phyloP scores from a whole-genome alignment of 768 basidiomycete species.

The Calocera viscosa region DNA sequence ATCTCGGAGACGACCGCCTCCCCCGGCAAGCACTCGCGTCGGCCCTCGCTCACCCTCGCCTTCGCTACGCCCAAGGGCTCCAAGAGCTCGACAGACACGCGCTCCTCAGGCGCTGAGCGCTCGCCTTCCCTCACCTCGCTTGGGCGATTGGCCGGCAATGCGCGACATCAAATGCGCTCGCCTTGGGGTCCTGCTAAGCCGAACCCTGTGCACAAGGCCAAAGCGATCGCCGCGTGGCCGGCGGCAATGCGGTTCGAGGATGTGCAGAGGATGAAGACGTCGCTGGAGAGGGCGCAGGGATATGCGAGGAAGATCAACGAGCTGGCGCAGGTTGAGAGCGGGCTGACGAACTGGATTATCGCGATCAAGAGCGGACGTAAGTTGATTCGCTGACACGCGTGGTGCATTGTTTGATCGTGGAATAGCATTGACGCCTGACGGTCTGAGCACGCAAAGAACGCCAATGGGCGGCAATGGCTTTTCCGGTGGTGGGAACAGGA shows the following conservation, averaged over 20 bases:
- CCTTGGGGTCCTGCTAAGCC: background rate
- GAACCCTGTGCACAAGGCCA: background rate
- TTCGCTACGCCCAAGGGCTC: background rate
- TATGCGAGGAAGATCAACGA: slow-evolving; percentile 81
- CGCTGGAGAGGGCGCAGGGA: slow-evolving; percentile 54
- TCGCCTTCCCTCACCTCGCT: background rate
- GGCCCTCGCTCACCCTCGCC: slow-evolving; percentile 2
- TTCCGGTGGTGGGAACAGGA: slow-evolving; percentile 36
- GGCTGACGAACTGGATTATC: slow-evolving; percentile 62
- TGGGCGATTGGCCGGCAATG: background rate
- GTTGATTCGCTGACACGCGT: slow-evolving; percentile 15
- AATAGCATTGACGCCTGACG: background rate
- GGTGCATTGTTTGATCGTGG: background rate
- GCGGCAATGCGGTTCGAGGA: slow-evolving; percentile 58
- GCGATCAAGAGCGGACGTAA: slow-evolving; percentile 46
- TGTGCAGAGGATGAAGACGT: slow-evolving; percentile 40
- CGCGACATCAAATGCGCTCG: background rate
- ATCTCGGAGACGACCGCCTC: background rate
- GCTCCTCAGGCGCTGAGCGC: background rate
- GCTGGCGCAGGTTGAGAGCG: slow-evolving; percentile 59
- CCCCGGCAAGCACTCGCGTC: slow-evolving; percentile 6
- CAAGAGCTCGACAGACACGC: background rate
- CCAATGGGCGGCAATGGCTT: background rate
- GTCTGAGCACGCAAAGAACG: background rate
- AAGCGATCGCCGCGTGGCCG: slow-evolving; percentile 13